A percentile compares a stretch with the other conserved stretches of the same genome.
These are phyloP conservation scores for Dentipellis fragilis DNA, from an alignment of 768 basidiomycete species.

Conservation along the genomic window DNA sequence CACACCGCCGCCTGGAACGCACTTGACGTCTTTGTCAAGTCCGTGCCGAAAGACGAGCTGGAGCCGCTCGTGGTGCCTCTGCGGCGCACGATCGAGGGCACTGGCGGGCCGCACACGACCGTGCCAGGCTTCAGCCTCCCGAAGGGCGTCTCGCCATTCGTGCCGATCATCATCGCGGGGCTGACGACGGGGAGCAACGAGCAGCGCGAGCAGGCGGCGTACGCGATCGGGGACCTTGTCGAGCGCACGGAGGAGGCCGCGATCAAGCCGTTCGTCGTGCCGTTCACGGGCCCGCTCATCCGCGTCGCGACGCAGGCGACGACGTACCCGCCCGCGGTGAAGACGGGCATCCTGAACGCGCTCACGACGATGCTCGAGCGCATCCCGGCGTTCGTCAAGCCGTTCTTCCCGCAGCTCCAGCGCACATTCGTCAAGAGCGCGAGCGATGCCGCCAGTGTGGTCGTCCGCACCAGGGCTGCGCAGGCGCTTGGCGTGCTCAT, in stretches of 20 bases:
- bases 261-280: slow-evolving; percentile 93
- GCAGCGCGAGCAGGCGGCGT: slow-evolving; percentile 89
- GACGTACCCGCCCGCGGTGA: slow-evolving; percentile 87
- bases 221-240: slow-evolving; percentile 93
- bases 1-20: slow-evolving; percentile 78
- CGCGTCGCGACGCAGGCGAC: slow-evolving; percentile 87
- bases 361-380: slow-evolving; percentile 76
- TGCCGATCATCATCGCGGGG: slow-evolving; percentile 86
- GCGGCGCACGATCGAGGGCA: slow-evolving; percentile 77
- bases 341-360: slow-evolving; percentile 81
- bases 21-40: slow-evolving; percentile 82
- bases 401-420: slow-evolving; percentile 97
- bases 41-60: slow-evolving; percentile 85
- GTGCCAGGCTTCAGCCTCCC: slow-evolving; percentile 83
- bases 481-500: slow-evolving; percentile 84
- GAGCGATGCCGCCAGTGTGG: slow-evolving; percentile 65
- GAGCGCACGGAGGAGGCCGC: slow-evolving; percentile 75
- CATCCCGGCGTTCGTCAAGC: slow-evolving; percentile 85
- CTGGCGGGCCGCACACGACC: slow-evolving; percentile 61
- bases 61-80: slow-evolving; percentile 87
- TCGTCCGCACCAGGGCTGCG: slow-evolving; percentile 75
- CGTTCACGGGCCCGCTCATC: slow-evolving; percentile 92
- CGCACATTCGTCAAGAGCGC: slow-evolving; percentile 93
- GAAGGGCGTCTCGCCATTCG: slow-evolving; percentile 75
- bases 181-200: slow-evolving; percentile 93